These are phyloP conservation scores for Arthrobotrys sphaeroides DNA, from an alignment of 2,329 filamentous ascomycete species.

Conservation along the genomic window DNA sequence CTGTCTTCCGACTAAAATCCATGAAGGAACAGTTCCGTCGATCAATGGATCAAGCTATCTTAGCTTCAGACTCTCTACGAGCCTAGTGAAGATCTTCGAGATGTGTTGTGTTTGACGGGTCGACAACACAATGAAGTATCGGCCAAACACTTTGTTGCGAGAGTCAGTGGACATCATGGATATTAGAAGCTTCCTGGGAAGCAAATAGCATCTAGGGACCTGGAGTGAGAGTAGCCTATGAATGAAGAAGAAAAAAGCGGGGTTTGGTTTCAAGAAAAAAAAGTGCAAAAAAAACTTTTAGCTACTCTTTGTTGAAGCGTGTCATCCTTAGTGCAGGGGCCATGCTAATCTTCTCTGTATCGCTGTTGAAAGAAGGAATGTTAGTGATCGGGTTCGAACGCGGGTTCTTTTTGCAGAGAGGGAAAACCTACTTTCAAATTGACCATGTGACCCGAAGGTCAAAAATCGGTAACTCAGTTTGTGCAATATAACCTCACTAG, in stretches of 20 bases:
- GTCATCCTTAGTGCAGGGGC: constrained; percentile 93
- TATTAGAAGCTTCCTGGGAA: no score
- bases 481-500: constrained; percentile 4
- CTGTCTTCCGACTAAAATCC: no score
- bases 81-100: no score
- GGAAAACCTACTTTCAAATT: constrained; percentile 53
- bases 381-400: constrained; percentile 43
- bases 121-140: no score
- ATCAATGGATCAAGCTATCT: no score
- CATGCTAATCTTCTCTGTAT: constrained; percentile 85
- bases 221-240: no score
- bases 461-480: constrained; percentile 8
- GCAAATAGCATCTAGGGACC: no score
- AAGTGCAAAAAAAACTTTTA: constrained; percentile 53
- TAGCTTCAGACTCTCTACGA: no score
- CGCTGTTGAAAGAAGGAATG: constrained; percentile 58
- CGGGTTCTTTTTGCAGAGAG: constrained; percentile 10
- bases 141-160: no score
- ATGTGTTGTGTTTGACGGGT: no score
- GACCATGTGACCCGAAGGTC: constrained; percentile 54
- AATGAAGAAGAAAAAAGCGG: not conserved
- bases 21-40: no score
- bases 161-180: no score
- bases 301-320: constrained; percentile 77
- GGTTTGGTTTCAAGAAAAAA: not conserved